A percentile compares a stretch with the other conserved stretches of the same genome.
Evolutionary conservation across 805 yeast genomes (phyloP).

Genomic region (Kregervanrija delftensis): DNA sequence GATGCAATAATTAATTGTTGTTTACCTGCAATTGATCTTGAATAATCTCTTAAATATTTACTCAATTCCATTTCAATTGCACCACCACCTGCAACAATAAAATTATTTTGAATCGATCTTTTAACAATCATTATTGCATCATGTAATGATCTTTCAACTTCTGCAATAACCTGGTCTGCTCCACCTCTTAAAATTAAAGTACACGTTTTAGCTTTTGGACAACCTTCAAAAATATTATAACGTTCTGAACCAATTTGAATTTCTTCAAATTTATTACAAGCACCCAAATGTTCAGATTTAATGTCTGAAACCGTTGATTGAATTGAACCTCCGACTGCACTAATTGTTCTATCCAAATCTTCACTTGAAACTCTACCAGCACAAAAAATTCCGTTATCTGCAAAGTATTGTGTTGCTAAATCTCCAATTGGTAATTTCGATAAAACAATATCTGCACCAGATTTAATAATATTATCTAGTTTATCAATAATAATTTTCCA

Average conservation of each 20-base stretch:
- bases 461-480: constrained; percentile 68
- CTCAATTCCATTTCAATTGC: constrained; percentile 98
- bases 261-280: constrained; percentile 84
- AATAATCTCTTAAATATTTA: constrained; percentile 75
- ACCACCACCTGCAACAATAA: constrained; percentile 97
- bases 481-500: constrained; percentile 91
- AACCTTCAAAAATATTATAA: constrained; percentile 86
- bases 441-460: constrained; percentile 90
- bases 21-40: constrained; percentile 88
- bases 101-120: constrained; percentile 80
- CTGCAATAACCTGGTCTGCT: constrained; percentile 97
- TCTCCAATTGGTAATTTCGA: constrained; percentile 97
- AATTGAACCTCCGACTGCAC: constrained; percentile 89
- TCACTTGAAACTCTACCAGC: constrained; percentile 90
- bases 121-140: constrained; percentile 99
- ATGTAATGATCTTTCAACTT: constrained; percentile 94
- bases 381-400: constrained; percentile 92
- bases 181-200: constrained; percentile 95
- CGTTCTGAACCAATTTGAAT: constrained; percentile 94
- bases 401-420: constrained; percentile 97
- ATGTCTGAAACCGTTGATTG: constrained; percentile 76
- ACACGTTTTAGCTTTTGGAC: constrained; percentile 89
- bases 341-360: constrained; percentile 86
- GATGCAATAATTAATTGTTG: constrained; percentile 91
- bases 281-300: constrained; percentile 56